Evolutionary conservation across 352 stramenopile genomes (phyloP).

Genomic region (Elongisporangium prolatum): DNA sequence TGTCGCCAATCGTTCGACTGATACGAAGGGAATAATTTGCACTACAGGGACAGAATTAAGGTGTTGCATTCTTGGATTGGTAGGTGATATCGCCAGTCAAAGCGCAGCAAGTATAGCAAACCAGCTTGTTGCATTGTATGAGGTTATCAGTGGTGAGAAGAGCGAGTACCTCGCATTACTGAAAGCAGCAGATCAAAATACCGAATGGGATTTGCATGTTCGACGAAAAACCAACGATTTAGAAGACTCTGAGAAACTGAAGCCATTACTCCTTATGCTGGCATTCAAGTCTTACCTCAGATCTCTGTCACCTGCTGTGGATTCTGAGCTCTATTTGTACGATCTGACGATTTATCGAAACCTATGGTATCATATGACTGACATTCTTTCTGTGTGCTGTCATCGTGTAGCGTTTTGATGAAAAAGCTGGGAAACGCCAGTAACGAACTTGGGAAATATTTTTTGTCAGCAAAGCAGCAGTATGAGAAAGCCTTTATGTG

Average conservation of each 20-base stretch:
- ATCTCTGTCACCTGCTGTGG: conserved; percentile 47
- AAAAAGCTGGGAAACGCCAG: conserved; percentile 86
- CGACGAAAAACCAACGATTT: conserved; percentile 1
- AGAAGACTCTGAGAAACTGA: conserved; percentile 1
- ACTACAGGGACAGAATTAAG: conserved; percentile 45
- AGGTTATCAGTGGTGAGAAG: conserved; percentile 44
- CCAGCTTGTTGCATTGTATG: conserved; percentile 30
- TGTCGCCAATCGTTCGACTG: conserved; percentile 27
- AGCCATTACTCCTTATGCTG: conserved; percentile 32
- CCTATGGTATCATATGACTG: conserved; percentile 3
- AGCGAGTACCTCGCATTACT: conserved; percentile 16
- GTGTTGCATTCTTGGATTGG: conserved; percentile 50
- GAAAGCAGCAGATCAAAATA: conserved; percentile 1
- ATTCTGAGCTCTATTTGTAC: conserved; percentile 84
- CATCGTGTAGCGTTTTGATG: conserved; percentile 56
- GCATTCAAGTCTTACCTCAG: conserved; percentile 69
- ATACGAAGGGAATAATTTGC: conserved; percentile 31
- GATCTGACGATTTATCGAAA: conserved; percentile 17
- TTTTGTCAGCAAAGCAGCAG: conserved; percentile 30
- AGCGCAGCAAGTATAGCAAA: conserved; percentile 13
- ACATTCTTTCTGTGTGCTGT: conserved; percentile 6
- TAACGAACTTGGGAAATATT: conserved; percentile 82
- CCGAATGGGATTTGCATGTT: conserved; percentile 12
- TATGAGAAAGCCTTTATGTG: conserved; percentile 60
- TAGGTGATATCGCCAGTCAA: conserved; percentile 71